phyloP scores from a whole-genome alignment of 208 protist genomes.

The Crithidia sp. region DNA sequence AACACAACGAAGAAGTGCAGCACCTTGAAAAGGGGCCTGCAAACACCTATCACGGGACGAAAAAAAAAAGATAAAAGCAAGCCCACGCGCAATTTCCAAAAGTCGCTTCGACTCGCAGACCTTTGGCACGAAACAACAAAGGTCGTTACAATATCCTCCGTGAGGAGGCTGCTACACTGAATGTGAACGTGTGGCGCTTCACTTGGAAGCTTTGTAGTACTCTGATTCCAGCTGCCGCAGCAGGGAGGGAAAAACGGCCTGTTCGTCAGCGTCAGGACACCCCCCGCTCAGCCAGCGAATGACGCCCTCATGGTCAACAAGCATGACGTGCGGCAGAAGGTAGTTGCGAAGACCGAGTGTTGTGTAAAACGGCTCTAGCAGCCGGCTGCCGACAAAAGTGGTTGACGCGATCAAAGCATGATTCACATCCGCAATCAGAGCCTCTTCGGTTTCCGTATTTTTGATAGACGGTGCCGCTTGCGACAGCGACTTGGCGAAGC shows the following conservation, averaged over 20 bases:
- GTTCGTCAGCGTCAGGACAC: constrained; percentile 81
- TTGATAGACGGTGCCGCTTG: neutral
- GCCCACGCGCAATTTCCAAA: neutral
- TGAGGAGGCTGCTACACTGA: neutral
- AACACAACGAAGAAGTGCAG: no score
- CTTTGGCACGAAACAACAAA: neutral
- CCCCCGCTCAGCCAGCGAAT: constrained; percentile 84
- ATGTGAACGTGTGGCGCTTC: neutral
- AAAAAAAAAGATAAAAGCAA: no score
- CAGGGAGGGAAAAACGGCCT: constrained; percentile 59
- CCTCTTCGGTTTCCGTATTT: constrained; percentile 11
- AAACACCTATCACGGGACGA: no score
- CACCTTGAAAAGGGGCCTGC: no score
- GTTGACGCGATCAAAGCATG: constrained; percentile 58
- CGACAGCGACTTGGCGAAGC: constrained; percentile 67
- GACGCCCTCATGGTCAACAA: constrained; percentile 82
- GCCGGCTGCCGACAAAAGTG: constrained; percentile 77
- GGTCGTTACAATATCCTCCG: neutral
- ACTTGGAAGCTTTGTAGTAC: constrained; percentile 58
- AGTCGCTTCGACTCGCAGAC: neutral
- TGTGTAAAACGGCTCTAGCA: constrained; percentile 78
- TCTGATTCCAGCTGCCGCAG: constrained; percentile 79
- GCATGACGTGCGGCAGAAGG: constrained; percentile 77
- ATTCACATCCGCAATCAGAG: constrained; percentile 14
- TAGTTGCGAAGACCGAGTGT: constrained; percentile 83